Conservation (phyloP, 371 early-diverging fungal species). For the Saksenaea vasiformis region DNA sequence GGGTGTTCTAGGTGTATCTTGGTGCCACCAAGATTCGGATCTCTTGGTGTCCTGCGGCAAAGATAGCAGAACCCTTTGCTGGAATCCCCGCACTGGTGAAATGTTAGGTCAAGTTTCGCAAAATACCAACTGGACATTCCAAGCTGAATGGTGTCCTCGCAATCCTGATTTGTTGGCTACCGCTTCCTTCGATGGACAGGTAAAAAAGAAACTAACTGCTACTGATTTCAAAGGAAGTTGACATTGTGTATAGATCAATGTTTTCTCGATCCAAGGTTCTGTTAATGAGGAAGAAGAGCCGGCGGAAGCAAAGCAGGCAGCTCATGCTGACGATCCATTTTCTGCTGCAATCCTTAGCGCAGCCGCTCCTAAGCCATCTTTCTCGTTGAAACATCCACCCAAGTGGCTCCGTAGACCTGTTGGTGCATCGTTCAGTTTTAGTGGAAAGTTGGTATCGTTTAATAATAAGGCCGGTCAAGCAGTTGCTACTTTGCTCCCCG, state of each 20-base stretch:
- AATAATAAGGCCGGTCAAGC: slow-evolving; percentile 51
- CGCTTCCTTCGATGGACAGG: slow-evolving; percentile 88
- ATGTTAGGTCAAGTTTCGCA: slow-evolving; percentile 78
- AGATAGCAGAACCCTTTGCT: slow-evolving; percentile 91
- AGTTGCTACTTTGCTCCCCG: slow-evolving; percentile 48
- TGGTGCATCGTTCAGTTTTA: slow-evolving; percentile 90
- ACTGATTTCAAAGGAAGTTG: neutral
- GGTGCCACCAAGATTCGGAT: slow-evolving; percentile 93
- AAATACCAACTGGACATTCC: slow-evolving; percentile 87
- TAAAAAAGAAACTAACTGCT: slow-evolving; percentile 29
- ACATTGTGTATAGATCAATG: slow-evolving; percentile 52
- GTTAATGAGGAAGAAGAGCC: slow-evolving; percentile 36
- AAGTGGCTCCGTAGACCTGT: slow-evolving; percentile 95
- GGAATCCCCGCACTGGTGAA: slow-evolving; percentile 79
- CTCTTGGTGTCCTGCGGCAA: slow-evolving; percentile 88
- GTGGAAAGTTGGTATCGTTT: slow-evolving; percentile 84
- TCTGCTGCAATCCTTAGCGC: slow-evolving; percentile 39
- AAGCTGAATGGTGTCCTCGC: slow-evolving; percentile 90
- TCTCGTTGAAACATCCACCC: slow-evolving; percentile 81
- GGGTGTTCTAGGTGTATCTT: slow-evolving; percentile 86
- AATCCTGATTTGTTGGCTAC: slow-evolving; percentile 89
- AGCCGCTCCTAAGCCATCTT: slow-evolving; percentile 20
- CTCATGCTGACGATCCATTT: slow-evolving; percentile 74
- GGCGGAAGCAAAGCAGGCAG: slow-evolving; percentile 7
- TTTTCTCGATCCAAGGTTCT: slow-evolving; percentile 80